These are phyloP conservation scores for Rhizophora mangle DNA, from an alignment of 345 rosid species.

Conservation along the genomic window DNA sequence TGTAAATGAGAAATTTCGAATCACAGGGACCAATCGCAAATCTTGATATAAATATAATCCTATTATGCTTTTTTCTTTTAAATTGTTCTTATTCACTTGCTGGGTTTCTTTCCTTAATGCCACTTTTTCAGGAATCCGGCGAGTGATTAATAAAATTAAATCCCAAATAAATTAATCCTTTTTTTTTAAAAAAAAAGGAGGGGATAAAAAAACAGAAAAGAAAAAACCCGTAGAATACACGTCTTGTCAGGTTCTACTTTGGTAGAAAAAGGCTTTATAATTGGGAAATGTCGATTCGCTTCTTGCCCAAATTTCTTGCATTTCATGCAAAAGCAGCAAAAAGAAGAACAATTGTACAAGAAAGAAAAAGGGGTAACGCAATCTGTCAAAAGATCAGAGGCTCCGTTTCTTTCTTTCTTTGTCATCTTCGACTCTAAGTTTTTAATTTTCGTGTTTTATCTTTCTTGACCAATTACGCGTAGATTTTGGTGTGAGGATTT, in stretches of 20 bases:
- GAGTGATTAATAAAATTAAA: too few species aligned
- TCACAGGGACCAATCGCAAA: too few species aligned
- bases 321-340: not conserved
- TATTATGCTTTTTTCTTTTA: too few species aligned
- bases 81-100: too few species aligned
- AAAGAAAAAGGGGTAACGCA: not conserved
- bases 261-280: slow-evolving; percentile 13
- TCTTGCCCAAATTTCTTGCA: slow-evolving; percentile 23
- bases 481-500: slow-evolving; percentile 1
- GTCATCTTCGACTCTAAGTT: not conserved
- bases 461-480: not conserved
- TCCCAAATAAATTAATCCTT: too few species aligned
- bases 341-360: not conserved
- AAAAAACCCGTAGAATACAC: slow-evolving; percentile 22
- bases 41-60: too few species aligned
- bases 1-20: too few species aligned
- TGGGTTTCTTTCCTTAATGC: too few species aligned
- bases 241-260: slow-evolving; percentile 24
- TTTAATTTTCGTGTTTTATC: not conserved
- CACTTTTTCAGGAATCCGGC: too few species aligned
- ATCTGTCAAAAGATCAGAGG: not conserved
- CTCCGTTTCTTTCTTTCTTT: not conserved
- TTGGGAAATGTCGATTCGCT: slow-evolving; percentile 16
- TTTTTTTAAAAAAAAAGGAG: too few species aligned
- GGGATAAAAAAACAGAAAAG: not conserved